A percentile compares a stretch with the other conserved stretches of the same genome.
Evolutionary conservation across 176 grass and related monocot species (phyloP).

Genomic region (Pontederia paniculata): DNA sequence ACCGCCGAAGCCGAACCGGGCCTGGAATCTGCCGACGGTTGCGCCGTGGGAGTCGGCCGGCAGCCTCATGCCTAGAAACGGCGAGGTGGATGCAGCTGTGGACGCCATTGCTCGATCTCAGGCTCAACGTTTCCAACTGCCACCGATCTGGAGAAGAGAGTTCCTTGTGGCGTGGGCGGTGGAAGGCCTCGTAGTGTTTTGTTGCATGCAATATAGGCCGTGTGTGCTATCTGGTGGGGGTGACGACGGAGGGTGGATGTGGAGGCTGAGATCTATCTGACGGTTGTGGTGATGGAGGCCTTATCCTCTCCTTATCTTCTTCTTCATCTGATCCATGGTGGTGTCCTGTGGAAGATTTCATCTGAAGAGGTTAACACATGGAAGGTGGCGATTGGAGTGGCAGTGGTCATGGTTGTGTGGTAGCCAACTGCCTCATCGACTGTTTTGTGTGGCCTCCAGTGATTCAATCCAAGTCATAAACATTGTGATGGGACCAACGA

Average conservation of each 20-base stretch:
- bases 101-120: conserved; percentile 33
- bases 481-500: no score
- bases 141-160: not conserved
- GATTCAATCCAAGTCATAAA: no score
- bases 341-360: not conserved
- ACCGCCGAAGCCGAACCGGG: conserved; percentile 45
- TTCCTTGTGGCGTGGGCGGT: not conserved
- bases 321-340: not conserved
- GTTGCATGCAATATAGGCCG: conserved; percentile 30
- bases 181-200: conserved; percentile 20
- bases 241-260: conserved; percentile 28
- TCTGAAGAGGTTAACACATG: not conserved
- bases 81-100: conserved; percentile 58
- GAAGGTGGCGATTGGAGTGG: not conserved
- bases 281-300: conserved; percentile 28
- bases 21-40: conserved; percentile 55
- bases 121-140: not conserved
- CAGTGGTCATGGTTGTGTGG: not conserved
- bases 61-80: conserved; percentile 75
- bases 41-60: conserved; percentile 21
- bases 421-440: not conserved
- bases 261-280: conserved; percentile 64
- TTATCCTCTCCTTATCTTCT: conserved; percentile 76
- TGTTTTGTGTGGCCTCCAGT: no score
- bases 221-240: conserved; percentile 42